Percentiles rank a stretch among this genome's conserved stretches.
These are phyloP conservation scores for Straminergon stramineum DNA, from an alignment of 225 moss, liverwort and hornwort species.

Conservation along the genomic window DNA sequence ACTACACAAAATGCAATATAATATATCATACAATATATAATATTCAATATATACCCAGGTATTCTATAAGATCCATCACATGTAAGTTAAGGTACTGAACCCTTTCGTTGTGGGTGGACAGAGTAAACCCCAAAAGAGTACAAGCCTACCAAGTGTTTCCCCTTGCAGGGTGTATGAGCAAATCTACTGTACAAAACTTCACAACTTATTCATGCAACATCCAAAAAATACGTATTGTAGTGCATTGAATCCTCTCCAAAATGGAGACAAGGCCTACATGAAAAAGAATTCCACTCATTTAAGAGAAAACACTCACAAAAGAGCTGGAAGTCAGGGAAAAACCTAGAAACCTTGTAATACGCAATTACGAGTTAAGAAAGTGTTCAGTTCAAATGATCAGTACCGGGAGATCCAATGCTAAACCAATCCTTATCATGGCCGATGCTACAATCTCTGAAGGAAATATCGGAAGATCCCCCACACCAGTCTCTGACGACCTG, in stretches of 20 bases:
- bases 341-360: not conserved
- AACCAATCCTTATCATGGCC: not conserved
- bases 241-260: not conserved
- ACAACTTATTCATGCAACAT: no score
- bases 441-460: not conserved
- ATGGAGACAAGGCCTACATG: not conserved
- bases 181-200: not conserved
- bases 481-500: not conserved
- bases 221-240: not conserved
- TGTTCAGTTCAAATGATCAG: not conserved
- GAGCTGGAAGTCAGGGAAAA: not conserved
- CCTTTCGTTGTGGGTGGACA: not conserved
- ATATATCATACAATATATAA: not conserved
- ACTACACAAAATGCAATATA: not conserved
- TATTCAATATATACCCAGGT: not conserved
- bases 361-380: not conserved
- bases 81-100: not conserved
- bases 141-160: not conserved
- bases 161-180: not conserved
- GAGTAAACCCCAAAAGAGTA: not conserved
- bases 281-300: no score
- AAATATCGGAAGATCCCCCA: not conserved
- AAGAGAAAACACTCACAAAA: not conserved
- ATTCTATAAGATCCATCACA: not conserved
- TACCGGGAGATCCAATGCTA: not conserved